Evolutionary conservation across 768 basidiomycete species (phyloP), one percentile per base, ranked within the genome.

Genomic region (Mycena metata): DNA sequence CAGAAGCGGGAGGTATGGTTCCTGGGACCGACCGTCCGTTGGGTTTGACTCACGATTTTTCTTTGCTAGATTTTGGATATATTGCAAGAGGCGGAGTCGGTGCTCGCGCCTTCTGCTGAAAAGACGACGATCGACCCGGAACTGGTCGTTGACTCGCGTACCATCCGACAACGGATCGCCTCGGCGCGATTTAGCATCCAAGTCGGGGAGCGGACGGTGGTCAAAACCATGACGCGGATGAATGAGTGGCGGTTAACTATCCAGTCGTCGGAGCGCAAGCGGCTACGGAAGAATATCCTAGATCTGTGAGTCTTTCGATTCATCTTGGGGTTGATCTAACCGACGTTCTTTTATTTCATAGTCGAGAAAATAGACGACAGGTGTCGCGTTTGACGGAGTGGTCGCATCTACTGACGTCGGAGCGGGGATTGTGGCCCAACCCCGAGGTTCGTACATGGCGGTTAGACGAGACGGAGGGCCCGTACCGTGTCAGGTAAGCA

Each of bases 391-490:
- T 92, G 49, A 82, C 85, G 35, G 89, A 91, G 56, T 92, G 91
- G 85, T 82, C 87, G 0, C 78, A 87, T 45, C 74, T 88, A 11
- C 79, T 93, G 24, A 88, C 88, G 2, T 89, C 89, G 0, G 96
- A 97, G 75, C 86, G 93, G 23, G 95, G 95, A 0, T 75, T 97
- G 15, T 97, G 96, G 96, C 89, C 90, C 2, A 84, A 86, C 49
- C 77, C 84, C 17, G 82, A 82, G 45, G 80, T 74, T 3, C 80
- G 81, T 24, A 72, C 85, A 13, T 97, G 96, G 96, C 82, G 91
- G 36, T 79, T 97, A 50, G 96, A 97, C 69, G 96, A 96, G 73
- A 96, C 95, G 2, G 96, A 98, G 74, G 96, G 96, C 1, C 96
- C 95, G 1, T 86, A 93, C 72, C 88, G 96, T 52, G 92, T 94